Conservation (phyloP, 2,329 filamentous ascomycete genomes). For the Calonectria henricotiae region DNA sequence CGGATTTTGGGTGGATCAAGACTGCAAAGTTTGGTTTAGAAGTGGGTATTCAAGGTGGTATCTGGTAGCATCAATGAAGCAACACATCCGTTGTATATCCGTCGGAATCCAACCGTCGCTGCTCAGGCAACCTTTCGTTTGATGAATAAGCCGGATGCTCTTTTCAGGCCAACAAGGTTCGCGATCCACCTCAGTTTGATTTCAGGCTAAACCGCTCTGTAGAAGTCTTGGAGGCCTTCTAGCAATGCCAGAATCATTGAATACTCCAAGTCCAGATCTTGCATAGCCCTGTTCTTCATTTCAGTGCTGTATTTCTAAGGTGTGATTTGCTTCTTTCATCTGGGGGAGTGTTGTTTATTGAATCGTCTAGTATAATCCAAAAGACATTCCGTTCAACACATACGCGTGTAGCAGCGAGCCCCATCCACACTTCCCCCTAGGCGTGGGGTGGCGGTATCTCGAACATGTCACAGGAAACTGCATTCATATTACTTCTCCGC, state of each 20-base stretch:
- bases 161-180: neutral
- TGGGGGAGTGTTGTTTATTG: neutral
- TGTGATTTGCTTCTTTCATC: no score
- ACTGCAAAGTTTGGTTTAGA: neutral
- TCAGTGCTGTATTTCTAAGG: neutral
- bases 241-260: neutral
- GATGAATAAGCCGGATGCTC: neutral
- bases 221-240: neutral
- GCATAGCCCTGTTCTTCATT: no score
- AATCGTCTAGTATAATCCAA: neutral
- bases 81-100: constrained; percentile 1
- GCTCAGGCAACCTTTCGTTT: neutral
- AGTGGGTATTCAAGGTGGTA: constrained; percentile 9
- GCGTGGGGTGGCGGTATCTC: neutral
- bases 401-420: neutral
- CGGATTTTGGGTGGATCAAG: neutral
- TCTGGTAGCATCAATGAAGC: neutral
- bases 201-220: neutral
- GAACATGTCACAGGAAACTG: neutral
- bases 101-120: neutral
- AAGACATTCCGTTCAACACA: neutral
- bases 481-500: neutral
- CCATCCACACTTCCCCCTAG: no score
- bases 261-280: neutral
- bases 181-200: neutral